phyloP scores from a whole-genome alignment of 805 yeast genomes.

The Saccharomycopsis sp. region DNA sequence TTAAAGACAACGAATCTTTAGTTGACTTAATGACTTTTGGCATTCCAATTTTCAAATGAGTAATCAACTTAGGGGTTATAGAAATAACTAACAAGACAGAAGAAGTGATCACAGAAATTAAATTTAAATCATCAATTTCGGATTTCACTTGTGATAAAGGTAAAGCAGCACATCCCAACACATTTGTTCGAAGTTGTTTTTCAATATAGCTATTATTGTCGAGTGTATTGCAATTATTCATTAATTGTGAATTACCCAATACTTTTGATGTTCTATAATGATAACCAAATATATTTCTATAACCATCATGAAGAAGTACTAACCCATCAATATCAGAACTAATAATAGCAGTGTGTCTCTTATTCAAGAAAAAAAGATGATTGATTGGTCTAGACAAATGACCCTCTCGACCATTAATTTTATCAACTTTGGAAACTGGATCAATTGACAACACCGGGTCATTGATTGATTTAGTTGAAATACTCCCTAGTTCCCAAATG shows the following conservation, averaged over 20 bases:
- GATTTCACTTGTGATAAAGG: conserved; percentile 55
- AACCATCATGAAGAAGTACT: conserved; percentile 58
- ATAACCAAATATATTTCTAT: conserved; percentile 45
- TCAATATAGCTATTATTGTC: conserved; percentile 25
- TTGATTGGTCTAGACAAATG: conserved; percentile 37
- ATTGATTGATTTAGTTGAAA: conserved; percentile 26
- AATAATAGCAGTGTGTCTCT: conserved; percentile 47
- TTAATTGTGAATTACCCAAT: conserved; percentile 37
- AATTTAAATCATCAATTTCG: conserved; percentile 49
- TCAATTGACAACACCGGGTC: conserved; percentile 22
- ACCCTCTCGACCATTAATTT: conserved; percentile 26
- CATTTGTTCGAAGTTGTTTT: conserved; percentile 8
- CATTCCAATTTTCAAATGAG: conserved; percentile 47
- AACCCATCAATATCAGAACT: conserved; percentile 51
- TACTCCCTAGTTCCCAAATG: conserved; percentile 52
- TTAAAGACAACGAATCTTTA: conserved; percentile 23
- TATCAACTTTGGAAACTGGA: conserved; percentile 30
- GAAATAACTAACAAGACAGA: conserved; percentile 46
- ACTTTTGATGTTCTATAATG: conserved; percentile 29
- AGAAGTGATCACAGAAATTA: conserved; percentile 54
- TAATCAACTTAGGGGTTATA: conserved; percentile 41
- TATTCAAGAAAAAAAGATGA: conserved; percentile 42
- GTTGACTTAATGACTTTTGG: conserved; percentile 33
- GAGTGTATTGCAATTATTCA: background rate
- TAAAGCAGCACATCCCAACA: conserved; percentile 39